Evolutionary conservation across 306 rosid genomes (phyloP).

Genomic region (Sicyos baderoa): DNA sequence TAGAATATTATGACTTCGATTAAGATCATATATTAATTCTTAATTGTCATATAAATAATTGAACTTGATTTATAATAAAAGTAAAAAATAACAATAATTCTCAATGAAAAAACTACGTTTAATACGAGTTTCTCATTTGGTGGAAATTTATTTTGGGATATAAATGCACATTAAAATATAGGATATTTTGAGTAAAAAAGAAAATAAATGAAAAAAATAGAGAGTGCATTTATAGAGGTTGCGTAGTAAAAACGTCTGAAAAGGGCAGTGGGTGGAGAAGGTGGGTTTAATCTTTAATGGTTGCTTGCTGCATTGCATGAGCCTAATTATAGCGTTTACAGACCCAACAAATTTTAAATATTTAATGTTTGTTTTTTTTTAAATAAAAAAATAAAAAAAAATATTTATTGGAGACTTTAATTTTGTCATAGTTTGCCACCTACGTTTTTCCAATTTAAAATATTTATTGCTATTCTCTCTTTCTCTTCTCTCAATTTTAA

Average conservation of each 20-base stretch:
- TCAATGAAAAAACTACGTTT: no score
- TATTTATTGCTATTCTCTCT: slow-evolving; percentile 17
- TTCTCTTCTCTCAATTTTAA: neutral
- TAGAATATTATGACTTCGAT: no score
- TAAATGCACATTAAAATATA: neutral
- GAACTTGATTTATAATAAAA: no score
- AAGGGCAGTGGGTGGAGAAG: slow-evolving; percentile 44
- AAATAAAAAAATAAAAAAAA: no score
- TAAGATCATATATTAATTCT: no score
- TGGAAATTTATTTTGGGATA: neutral
- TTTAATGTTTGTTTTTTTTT: no score
- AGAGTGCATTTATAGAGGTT: slow-evolving; percentile 14
- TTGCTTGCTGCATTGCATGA: slow-evolving; percentile 47
- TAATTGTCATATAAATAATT: no score
- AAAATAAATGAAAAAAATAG: no score
- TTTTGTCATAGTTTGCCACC: slow-evolving; percentile 56
- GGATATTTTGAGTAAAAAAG: neutral
- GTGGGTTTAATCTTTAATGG: slow-evolving; percentile 38
- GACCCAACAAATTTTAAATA: slow-evolving; percentile 65
- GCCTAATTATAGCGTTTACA: slow-evolving; percentile 62
- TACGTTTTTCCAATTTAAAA: slow-evolving; percentile 32
- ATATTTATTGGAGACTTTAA: slow-evolving; percentile 58
- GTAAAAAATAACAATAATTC: no score
- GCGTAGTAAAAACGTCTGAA: slow-evolving; percentile 60
- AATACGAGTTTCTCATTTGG: neutral